Conservation (phyloP, 2,329 filamentous ascomycete genomes). For the Fusarium chuoi region DNA sequence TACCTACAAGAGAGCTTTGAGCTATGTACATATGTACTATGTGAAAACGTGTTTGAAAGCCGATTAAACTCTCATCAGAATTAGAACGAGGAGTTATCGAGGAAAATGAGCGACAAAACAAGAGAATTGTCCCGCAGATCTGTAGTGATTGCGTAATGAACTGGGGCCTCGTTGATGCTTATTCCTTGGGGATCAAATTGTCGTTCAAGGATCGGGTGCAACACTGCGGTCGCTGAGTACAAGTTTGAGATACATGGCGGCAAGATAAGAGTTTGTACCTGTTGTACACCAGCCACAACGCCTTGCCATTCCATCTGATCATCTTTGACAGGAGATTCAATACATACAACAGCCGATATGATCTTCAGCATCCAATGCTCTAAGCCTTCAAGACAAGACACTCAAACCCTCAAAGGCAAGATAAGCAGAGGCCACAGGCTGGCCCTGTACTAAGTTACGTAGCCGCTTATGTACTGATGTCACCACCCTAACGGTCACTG, state of each 20-base stretch:
- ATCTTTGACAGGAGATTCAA: constrained; percentile 4
- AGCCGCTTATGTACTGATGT: constrained; percentile 30
- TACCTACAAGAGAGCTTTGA: not conserved
- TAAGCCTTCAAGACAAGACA: constrained; percentile 5
- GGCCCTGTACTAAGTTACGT: constrained; percentile 13
- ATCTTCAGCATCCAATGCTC: not conserved
- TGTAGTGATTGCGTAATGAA: constrained; percentile 31
- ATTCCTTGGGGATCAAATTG: constrained; percentile 6
- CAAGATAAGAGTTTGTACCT: constrained; percentile 12
- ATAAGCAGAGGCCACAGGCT: constrained; percentile 22
- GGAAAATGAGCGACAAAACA: not conserved
- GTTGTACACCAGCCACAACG: constrained; percentile 17
- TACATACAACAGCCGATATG: not conserved
- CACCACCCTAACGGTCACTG: constrained; percentile 25
- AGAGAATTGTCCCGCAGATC: constrained; percentile 7
- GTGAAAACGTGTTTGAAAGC: not conserved
- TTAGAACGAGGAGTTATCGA: not conserved
- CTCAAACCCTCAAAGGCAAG: constrained; percentile 11
- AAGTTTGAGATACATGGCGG: not conserved
- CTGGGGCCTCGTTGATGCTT: constrained; percentile 25
- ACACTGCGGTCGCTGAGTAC: not conserved
- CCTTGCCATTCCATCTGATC: constrained; percentile 11
- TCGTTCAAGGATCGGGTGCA: not conserved
- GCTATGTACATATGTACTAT: not conserved
- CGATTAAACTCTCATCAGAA: not conserved